Percentiles rank a stretch among this genome's conserved stretches.
phyloP scores from a whole-genome alignment of 1,139 yeast genomes.

The Hemisphaericaspora xylofermentans region DNA sequence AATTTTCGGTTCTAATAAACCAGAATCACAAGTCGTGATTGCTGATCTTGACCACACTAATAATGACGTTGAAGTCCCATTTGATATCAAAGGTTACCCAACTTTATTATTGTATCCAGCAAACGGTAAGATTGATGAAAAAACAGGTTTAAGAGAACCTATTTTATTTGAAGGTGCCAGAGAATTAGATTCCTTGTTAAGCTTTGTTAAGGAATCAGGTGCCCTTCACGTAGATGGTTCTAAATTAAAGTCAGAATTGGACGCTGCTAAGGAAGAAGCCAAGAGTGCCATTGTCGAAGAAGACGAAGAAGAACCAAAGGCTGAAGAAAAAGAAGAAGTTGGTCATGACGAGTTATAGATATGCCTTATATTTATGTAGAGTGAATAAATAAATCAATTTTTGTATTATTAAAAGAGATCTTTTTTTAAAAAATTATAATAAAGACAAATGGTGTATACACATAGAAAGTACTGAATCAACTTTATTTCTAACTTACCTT shows the following conservation, averaged over 20 bases:
- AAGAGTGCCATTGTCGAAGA: constrained; percentile 26
- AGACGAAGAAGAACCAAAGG: constrained; percentile 22
- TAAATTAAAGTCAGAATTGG: constrained; percentile 29
- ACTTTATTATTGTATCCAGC: constrained; percentile 92
- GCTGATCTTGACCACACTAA: constrained; percentile 89
- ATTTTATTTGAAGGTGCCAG: constrained; percentile 69
- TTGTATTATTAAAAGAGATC: background rate
- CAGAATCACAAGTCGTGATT: constrained; percentile 56
- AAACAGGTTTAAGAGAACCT: constrained; percentile 58
- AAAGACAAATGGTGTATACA: no score
- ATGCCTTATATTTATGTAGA: background rate
- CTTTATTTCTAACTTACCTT: no score
- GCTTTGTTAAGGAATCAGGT: constrained; percentile 69
- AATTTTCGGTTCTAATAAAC: constrained; percentile 52
- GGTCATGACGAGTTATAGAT: constrained; percentile 47
- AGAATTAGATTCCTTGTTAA: constrained; percentile 68
- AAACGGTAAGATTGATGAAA: constrained; percentile 64
- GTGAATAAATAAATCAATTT: background rate
- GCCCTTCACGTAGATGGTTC: constrained; percentile 56
- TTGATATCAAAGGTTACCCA: constrained; percentile 84
- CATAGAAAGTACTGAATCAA: no score
- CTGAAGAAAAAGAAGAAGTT: constrained; percentile 21
- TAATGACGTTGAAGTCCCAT: constrained; percentile 76
- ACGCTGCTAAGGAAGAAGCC: constrained; percentile 26
- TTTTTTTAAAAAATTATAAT: no score